Percentiles rank a stretch among this genome's conserved stretches.
Conservation (phyloP, 768 basidiomycete species). For the Rickenella mellea region DNA sequence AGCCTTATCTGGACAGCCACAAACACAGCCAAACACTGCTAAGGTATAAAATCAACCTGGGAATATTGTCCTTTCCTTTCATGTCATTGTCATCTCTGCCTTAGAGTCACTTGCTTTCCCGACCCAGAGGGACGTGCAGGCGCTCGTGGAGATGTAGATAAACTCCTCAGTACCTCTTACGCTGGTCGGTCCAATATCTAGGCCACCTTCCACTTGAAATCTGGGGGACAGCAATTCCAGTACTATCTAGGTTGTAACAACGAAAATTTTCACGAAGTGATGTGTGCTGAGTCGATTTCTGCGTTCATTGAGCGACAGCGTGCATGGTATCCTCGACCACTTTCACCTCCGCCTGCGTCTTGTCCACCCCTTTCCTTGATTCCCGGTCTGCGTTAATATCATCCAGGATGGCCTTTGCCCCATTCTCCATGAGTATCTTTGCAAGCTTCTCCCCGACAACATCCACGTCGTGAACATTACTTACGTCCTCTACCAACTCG, state of each 20-base stretch:
- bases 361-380: conserved; percentile 32
- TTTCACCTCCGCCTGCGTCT: conserved; percentile 19
- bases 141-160: conserved; percentile 65
- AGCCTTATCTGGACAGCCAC: conserved; percentile 10
- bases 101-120: conserved; percentile 65
- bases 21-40: conserved; percentile 29
- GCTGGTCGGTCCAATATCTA: neutral
- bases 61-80: conserved; percentile 8
- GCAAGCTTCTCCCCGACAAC: conserved; percentile 61
- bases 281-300: neutral
- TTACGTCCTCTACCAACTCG: conserved; percentile 43
- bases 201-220: neutral
- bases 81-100: conserved; percentile 41
- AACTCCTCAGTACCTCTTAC: neutral
- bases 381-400: conserved; percentile 69
- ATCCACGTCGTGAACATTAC: conserved; percentile 51
- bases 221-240: too few relatives aligned
- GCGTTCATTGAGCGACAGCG: neutral
- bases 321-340: conserved; percentile 9
- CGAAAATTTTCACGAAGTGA: too few relatives aligned
- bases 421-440: conserved; percentile 47
- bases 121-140: conserved; percentile 39
- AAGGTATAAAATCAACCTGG: conserved; percentile 17
- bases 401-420: conserved; percentile 73
- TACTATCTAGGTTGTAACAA: too few relatives aligned